A percentile compares a stretch with the other conserved stretches of the same genome.
phyloP scores from a whole-genome alignment of 345 rosid species.

The Citrus reticulata region DNA sequence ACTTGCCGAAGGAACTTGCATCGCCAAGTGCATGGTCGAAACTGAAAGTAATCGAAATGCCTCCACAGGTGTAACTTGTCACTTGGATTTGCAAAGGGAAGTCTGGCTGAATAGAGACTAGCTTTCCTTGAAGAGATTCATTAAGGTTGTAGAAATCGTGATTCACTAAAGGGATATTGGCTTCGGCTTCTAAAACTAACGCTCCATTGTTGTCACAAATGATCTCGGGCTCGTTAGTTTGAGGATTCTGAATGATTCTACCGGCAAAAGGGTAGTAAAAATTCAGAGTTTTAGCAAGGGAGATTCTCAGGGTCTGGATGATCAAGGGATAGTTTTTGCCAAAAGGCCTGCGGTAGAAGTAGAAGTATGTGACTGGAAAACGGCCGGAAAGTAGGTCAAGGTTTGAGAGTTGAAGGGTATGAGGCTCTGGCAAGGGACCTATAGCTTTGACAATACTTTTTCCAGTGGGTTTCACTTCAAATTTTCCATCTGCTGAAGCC shows the following conservation, averaged over 20 bases:
- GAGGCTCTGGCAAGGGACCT: conserved; percentile 21
- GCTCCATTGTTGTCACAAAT: conserved; percentile 29
- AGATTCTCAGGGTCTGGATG: conserved; percentile 36
- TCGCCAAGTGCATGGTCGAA: conserved; percentile 91
- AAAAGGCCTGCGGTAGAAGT: conserved; percentile 47
- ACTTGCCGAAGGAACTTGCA: conserved; percentile 61
- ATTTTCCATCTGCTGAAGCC: conserved; percentile 12
- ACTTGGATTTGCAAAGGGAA: conserved; percentile 63
- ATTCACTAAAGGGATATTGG: conserved; percentile 24
- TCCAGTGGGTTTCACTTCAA: conserved; percentile 38
- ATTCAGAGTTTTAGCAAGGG: conserved; percentile 52
- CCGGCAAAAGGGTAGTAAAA: conserved; percentile 76
- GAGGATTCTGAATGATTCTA: conserved; percentile 44
- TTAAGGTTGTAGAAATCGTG: conserved; percentile 37
- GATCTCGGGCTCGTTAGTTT: conserved; percentile 54
- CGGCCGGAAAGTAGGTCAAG: conserved; percentile 91
- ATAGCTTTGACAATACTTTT: conserved; percentile 34
- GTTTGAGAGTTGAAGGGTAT: conserved; percentile 53
- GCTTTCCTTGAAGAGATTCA: conserved; percentile 43
- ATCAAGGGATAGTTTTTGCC: conserved; percentile 26
- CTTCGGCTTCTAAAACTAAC: neutral
- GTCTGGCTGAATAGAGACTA: conserved; percentile 39
- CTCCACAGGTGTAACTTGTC: conserved; percentile 56
- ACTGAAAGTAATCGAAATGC: conserved; percentile 64
- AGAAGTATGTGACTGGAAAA: conserved; percentile 76